Conservation (phyloP, 495 filamentous ascomycete species). For the Aspergillus wentii region DNA sequence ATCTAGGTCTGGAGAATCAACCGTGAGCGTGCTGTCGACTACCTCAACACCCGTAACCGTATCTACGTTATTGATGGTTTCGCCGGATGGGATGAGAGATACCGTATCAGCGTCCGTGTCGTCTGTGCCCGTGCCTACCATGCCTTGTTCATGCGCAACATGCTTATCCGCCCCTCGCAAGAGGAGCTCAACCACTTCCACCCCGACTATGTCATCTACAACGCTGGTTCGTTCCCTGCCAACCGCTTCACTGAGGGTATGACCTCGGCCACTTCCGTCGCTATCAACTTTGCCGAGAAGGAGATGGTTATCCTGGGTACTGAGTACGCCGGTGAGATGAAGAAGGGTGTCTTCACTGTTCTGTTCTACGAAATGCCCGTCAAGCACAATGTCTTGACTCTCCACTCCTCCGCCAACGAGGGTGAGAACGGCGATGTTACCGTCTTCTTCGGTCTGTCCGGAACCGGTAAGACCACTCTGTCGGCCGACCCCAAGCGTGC, state of each 20-base stretch:
- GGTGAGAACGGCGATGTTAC: slow-evolving; percentile 87
- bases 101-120: slow-evolving; percentile 94
- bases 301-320: slow-evolving; percentile 99
- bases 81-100: slow-evolving; percentile 97
- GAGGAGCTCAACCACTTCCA: slow-evolving; percentile 96
- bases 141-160: slow-evolving; percentile 99
- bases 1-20: slow-evolving; percentile 97
- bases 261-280: slow-evolving; percentile 88
- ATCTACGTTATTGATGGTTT: slow-evolving; percentile 98
- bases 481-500: slow-evolving; percentile 95
- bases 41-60: slow-evolving; percentile 95
- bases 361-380: slow-evolving; percentile 99
- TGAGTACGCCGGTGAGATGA: slow-evolving; percentile 99
- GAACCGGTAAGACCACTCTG: slow-evolving; percentile 97
- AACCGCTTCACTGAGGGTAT: slow-evolving; percentile 98
- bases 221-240: slow-evolving; percentile 95
- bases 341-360: slow-evolving; percentile 99
- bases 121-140: slow-evolving; percentile 99
- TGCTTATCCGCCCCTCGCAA: slow-evolving; percentile 89
- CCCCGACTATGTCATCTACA: slow-evolving; percentile 99
- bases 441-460: slow-evolving; percentile 98
- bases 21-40: slow-evolving; percentile 96
- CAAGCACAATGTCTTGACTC: slow-evolving; percentile 96
- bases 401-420: slow-evolving; percentile 93
- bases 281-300: slow-evolving; percentile 85